Base-by-base conservation (phyloP, 192 early-diverging fungal genomes). In the Rhizophagus prolifer region DNA sequence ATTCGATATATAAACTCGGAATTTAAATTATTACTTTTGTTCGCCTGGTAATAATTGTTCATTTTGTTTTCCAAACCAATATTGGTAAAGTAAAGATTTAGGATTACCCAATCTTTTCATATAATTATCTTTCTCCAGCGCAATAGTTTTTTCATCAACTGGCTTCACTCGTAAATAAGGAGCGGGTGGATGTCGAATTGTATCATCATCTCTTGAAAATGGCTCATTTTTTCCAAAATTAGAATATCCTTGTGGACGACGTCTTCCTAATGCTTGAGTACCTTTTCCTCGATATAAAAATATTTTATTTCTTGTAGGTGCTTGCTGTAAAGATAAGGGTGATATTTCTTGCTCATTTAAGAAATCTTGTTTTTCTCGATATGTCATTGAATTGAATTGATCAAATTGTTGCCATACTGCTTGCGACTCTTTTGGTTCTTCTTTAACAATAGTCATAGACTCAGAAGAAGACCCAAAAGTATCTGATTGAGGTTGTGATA, bases 1-100 rank as follows among this genome's bases (percentile, higher is more conserved):
- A 38, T 38, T 38, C 36, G 7, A 38, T 0, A 8, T 38, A 38
- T 38, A 38, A 38, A 38, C 36, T 38, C 5, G 0, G 36, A 38
- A 38, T 38, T 38, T 38, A 38, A 38, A 38, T 38, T 38, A 38
- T 38, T 38, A 38, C 36, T 38, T 38, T 38, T 38, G 36, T 38
- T 38, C 36, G 0, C 36, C 36, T 8, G 6, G 36, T 38, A 38
- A 8, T 38, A 38, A 38, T 38, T 38, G 36, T 38, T 8, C 36
- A 10, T 44, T 67, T n/a, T n/a, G 16, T 67, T 67, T 67, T 3
- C 36, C 65, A 23, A 47, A 65, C 63, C 74, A 76, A 65, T 76
- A 76, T 36, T 66, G 74, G 54, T 46, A 66, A 50, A 76, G 34
- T 36, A 76, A 54, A 4, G 46, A 76, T 26, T 34, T 54, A 6